Evolutionary conservation across 23 red algal species (phyloP).

Genomic region (Pyropia yezoensis): DNA sequence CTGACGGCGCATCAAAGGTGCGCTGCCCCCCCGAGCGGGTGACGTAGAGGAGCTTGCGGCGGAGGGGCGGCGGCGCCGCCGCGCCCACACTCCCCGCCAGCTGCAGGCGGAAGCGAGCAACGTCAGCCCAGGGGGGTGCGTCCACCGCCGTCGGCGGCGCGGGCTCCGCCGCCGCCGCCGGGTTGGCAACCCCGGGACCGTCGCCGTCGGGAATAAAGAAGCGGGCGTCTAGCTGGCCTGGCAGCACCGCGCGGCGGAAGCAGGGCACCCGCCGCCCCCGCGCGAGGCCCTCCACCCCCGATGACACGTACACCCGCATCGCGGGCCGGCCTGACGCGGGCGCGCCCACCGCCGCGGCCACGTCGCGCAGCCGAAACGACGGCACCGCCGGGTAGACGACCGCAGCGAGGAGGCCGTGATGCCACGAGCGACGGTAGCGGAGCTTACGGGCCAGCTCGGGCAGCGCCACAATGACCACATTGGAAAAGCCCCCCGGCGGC

Average conservation of each 20-base stretch:
- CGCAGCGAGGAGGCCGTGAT: constrained; percentile 34
- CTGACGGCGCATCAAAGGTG: constrained; percentile 4
- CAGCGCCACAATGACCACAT: constrained; percentile 27
- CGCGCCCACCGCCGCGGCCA: neutral
- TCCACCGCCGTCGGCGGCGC: neutral
- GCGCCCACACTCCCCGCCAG: constrained; percentile 2
- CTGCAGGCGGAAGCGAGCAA: constrained; percentile 4
- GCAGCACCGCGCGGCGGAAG: constrained; percentile 17
- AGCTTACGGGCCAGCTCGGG: constrained; percentile 27
- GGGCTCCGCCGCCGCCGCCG: neutral
- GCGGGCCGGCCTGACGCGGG: neutral
- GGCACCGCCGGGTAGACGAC: constrained; percentile 26
- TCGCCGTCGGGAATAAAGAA: constrained; percentile 15
- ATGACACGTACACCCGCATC: constrained; percentile 20
- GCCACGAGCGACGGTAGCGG: constrained; percentile 26
- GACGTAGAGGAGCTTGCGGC: constrained; percentile 18
- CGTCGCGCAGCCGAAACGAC: neutral
- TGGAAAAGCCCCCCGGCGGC: constrained; percentile 4
- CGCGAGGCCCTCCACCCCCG: constrained; percentile 10
- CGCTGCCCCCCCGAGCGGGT: constrained; percentile 13
- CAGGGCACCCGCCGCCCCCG: constrained; percentile 21
- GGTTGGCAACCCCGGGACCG: constrained; percentile 16
- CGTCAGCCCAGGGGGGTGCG: constrained; percentile 1
- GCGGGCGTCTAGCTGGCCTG: neutral
- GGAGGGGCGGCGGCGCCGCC: neutral